Evolutionary conservation across 805 yeast genomes (phyloP).

Genomic region (Pichia scutulata): DNA sequence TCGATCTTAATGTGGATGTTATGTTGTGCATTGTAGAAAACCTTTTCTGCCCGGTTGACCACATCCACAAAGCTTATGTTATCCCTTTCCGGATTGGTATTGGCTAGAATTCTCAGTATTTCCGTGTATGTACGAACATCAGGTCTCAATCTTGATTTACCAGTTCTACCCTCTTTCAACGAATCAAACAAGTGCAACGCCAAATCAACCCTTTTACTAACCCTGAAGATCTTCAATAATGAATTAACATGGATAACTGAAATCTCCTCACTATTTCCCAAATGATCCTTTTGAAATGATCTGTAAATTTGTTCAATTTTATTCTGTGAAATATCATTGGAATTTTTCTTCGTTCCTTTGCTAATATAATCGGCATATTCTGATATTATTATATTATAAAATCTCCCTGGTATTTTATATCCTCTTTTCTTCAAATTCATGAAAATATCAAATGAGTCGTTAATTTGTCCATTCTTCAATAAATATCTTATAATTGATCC

Average conservation of each 20-base stretch:
- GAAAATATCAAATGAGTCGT: conserved; percentile 43
- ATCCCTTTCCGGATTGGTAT: conserved; percentile 3
- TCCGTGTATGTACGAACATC: conserved; percentile 30
- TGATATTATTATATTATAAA: conserved; percentile 39
- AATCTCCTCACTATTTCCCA: conserved; percentile 21
- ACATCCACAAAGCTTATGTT: conserved; percentile 12
- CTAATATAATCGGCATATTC: conserved; percentile 30
- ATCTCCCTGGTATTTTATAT: conserved; percentile 41
- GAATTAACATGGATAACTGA: conserved; percentile 40
- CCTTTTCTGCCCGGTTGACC: conserved; percentile 16
- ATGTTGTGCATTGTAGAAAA: conserved; percentile 18
- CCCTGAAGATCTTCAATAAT: conserved; percentile 36
- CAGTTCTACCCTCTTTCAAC: conserved; percentile 13
- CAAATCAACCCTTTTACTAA: conserved; percentile 30
- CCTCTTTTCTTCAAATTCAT: conserved; percentile 57
- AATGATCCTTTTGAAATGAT: conserved; percentile 27
- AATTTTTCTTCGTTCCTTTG: conserved; percentile 1
- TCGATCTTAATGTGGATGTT: conserved; percentile 14
- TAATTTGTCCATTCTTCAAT: conserved; percentile 34
- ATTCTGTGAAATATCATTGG: conserved; percentile 23
- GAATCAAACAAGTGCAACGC: conserved; percentile 34
- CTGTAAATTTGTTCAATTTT: conserved; percentile 29
- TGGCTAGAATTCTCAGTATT: conserved; percentile 18
- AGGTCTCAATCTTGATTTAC: conserved; percentile 21
- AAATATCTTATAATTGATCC: conserved; percentile 51